Percentiles rank a stretch among this genome's conserved stretches.
Conservation (phyloP, 495 filamentous ascomycete species). For the Aspergillus biplanus region DNA sequence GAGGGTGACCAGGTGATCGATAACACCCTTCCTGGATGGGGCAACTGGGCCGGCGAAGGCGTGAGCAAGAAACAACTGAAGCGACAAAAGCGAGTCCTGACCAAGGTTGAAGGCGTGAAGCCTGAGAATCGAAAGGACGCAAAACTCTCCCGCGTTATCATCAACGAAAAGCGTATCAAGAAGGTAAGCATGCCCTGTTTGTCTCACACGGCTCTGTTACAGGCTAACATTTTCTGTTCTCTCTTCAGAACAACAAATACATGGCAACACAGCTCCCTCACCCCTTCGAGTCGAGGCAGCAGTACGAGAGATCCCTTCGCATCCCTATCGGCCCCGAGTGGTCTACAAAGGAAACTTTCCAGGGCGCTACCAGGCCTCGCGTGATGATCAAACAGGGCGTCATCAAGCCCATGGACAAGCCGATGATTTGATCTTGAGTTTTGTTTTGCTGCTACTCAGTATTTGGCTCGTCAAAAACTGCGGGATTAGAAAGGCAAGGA, state of each 20-base stretch:
- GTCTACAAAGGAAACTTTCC: slow-evolving; percentile 91
- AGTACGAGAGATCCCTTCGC: slow-evolving; percentile 89
- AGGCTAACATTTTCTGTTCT: slow-evolving; percentile 34
- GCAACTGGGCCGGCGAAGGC: slow-evolving; percentile 83
- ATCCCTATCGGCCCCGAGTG: slow-evolving; percentile 92
- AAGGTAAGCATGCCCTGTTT: slow-evolving; percentile 62
- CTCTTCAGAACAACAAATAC: slow-evolving; percentile 77
- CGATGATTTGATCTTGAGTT: slow-evolving; percentile 54
- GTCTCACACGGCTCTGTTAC: background rate
- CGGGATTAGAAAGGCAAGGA: background rate
- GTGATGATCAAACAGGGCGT: slow-evolving; percentile 92
- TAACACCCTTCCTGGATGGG: slow-evolving; percentile 90
- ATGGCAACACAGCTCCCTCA: slow-evolving; percentile 80
- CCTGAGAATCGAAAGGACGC: slow-evolving; percentile 77
- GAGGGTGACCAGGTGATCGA: slow-evolving; percentile 87
- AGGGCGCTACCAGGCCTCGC: slow-evolving; percentile 85
- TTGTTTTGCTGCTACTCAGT: slow-evolving; percentile 12
- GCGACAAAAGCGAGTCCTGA: slow-evolving; percentile 64
- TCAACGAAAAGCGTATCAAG: slow-evolving; percentile 88
- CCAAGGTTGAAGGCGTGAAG: slow-evolving; percentile 76
- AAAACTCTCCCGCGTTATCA: slow-evolving; percentile 80
- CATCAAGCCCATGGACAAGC: slow-evolving; percentile 85
- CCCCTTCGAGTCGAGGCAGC: slow-evolving; percentile 79
- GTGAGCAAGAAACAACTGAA: slow-evolving; percentile 67
- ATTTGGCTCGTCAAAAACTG: background rate